A percentile compares a stretch with the other conserved stretches of the same genome.
Evolutionary conservation across 1,139 yeast species (phyloP).

Genomic region (Yamadazyma kanchanaburiensis): DNA sequence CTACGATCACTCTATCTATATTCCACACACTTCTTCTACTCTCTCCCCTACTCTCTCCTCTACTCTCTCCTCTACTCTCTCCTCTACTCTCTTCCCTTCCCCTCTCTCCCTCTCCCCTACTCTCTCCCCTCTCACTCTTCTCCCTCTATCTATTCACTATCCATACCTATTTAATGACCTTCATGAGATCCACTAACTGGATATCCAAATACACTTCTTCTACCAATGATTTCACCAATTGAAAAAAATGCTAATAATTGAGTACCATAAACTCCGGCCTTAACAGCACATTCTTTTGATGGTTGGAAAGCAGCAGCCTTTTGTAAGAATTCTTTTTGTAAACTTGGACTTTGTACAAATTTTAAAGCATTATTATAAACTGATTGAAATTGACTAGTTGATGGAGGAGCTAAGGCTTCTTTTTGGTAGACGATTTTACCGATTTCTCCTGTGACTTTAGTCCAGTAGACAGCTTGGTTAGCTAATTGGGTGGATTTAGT

Average conservation of each 20-base stretch:
- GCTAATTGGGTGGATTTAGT: slow-evolving; percentile 38
- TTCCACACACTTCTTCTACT: too few species aligned
- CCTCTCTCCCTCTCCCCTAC: too few species aligned
- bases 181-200: slow-evolving; percentile 38
- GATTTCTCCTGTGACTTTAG: slow-evolving; percentile 84
- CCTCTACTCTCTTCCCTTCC: too few species aligned
- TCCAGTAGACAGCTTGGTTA: slow-evolving; percentile 72
- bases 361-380: slow-evolving; percentile 56
- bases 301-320: slow-evolving; percentile 47
- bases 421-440: slow-evolving; percentile 86
- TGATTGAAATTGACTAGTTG: slow-evolving; percentile 70
- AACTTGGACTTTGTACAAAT: slow-evolving; percentile 34
- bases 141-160: too few species aligned
- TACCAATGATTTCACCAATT: slow-evolving; percentile 94
- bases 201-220: slow-evolving; percentile 90
- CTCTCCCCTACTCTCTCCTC: too few species aligned
- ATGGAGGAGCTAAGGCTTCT: slow-evolving; percentile 93
- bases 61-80: too few species aligned
- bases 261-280: slow-evolving; percentile 72
- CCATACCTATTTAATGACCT: background rate
- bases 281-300: slow-evolving; percentile 55
- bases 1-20: too few species aligned
- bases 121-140: too few species aligned
- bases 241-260: slow-evolving; percentile 92
- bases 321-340: slow-evolving; percentile 47